These are phyloP conservation scores for Albizia julibrissin DNA, from an alignment of 306 rosid species.

Conservation along the genomic window DNA sequence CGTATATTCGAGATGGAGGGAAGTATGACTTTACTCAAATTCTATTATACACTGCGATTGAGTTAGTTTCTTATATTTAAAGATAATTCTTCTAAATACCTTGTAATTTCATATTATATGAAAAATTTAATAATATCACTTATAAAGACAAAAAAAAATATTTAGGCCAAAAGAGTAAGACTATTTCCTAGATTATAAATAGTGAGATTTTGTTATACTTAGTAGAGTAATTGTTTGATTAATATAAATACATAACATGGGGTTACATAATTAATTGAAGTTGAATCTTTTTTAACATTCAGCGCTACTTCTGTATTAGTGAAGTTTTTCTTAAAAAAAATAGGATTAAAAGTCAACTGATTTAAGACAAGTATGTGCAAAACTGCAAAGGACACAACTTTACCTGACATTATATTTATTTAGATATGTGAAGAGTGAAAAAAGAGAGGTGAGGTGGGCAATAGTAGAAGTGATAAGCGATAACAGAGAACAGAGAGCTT, in stretches of 20 bases:
- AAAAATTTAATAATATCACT: no score
- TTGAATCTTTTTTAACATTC: background rate
- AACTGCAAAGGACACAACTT: background rate
- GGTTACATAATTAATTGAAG: no score
- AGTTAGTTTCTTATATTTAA: background rate
- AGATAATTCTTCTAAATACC: background rate
- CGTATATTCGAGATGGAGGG: no score
- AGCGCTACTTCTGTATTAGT: no score
- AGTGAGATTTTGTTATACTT: no score
- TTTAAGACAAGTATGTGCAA: background rate
- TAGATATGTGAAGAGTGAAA: background rate
- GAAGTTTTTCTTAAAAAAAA: background rate
- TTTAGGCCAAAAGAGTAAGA: no score
- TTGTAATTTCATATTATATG: no score
- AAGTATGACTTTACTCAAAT: background rate
- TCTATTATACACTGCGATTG: no score
- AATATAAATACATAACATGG: no score
- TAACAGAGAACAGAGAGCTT: background rate
- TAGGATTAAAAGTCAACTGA: background rate
- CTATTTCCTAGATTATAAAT: no score
- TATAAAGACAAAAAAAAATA: no score
- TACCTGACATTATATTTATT: background rate
- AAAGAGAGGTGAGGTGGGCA: background rate
- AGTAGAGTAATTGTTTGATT: background rate
- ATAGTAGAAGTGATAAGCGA: background rate